Conservation (phyloP, 2,329 filamentous ascomycete species). For the Emydomyces testavorans region DNA sequence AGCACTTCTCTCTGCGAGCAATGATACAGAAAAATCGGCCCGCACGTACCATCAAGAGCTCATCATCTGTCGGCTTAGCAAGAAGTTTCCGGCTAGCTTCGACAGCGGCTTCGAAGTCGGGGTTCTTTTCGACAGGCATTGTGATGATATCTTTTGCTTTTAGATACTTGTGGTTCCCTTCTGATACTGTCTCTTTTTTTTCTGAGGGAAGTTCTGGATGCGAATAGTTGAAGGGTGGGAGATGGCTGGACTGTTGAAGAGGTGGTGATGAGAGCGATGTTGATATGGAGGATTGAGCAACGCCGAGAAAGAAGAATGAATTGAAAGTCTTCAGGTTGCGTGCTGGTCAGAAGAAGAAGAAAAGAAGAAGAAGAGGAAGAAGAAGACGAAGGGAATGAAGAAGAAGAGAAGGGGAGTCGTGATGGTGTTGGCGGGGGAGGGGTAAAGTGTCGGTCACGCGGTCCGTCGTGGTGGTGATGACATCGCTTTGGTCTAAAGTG, state of each 20-base stretch:
- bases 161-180: not conserved
- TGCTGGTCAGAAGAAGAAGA: too few species aligned
- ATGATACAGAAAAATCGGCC: not conserved
- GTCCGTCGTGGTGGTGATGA: constrained; percentile 8
- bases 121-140: constrained; percentile 14
- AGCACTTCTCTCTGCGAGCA: too few species aligned
- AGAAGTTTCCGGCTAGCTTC: constrained; percentile 27
- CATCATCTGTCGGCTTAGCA: constrained; percentile 27
- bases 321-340: too few species aligned
- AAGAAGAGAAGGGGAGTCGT: not conserved
- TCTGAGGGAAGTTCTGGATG: not conserved
- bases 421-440: constrained; percentile 5
- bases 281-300: too few species aligned
- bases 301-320: too few species aligned
- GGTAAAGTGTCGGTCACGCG: constrained; percentile 4
- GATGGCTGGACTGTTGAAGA: not conserved
- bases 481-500: not conserved
- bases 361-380: too few species aligned
- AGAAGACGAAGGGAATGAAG: too few species aligned
- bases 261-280: too few species aligned
- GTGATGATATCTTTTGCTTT: not conserved
- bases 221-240: not conserved
- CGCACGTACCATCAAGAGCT: constrained; percentile 25
- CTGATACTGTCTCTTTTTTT: not conserved
- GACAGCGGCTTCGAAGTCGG: constrained; percentile 26